phyloP scores from a whole-genome alignment of 2,329 filamentous ascomycete genomes.

The Talaromyces rugulosus region DNA sequence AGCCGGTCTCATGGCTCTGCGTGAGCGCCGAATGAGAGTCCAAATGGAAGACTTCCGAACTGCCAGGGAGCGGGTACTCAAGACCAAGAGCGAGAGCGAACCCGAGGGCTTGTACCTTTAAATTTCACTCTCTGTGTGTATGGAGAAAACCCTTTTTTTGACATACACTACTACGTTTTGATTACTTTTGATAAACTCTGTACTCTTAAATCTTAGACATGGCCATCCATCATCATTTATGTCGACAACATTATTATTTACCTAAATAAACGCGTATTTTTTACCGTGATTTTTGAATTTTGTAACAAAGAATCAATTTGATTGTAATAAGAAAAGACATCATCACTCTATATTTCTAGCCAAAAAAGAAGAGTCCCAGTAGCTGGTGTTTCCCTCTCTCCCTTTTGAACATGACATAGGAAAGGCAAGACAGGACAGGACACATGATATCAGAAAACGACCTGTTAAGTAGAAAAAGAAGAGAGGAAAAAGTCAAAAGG shows the following conservation, averaged over 20 bases:
- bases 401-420: not conserved
- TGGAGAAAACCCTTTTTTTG: not conserved
- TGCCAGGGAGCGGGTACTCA: slow-evolving; percentile 88
- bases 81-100: slow-evolving; percentile 98
- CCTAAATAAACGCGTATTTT: not conserved
- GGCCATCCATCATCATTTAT: not conserved
- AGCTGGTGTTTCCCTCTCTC: not conserved
- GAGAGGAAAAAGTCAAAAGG: not conserved
- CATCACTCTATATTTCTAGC: not conserved
- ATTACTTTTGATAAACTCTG: not conserved
- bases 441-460: slow-evolving; percentile 1
- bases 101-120: slow-evolving; percentile 99
- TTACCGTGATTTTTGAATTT: not conserved
- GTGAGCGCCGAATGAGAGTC: slow-evolving; percentile 94
- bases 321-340: not conserved
- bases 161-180: not conserved
- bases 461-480: not conserved
- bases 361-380: not conserved
- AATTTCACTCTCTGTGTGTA: slow-evolving; percentile 5
- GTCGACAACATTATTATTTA: not conserved
- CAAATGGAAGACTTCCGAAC: slow-evolving; percentile 98
- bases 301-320: not conserved
- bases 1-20: slow-evolving; percentile 86
- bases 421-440: not conserved
- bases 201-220: slow-evolving; percentile 6